Conservation (phyloP, 352 stramenopile genomes). For the Phytophthora constricta region DNA sequence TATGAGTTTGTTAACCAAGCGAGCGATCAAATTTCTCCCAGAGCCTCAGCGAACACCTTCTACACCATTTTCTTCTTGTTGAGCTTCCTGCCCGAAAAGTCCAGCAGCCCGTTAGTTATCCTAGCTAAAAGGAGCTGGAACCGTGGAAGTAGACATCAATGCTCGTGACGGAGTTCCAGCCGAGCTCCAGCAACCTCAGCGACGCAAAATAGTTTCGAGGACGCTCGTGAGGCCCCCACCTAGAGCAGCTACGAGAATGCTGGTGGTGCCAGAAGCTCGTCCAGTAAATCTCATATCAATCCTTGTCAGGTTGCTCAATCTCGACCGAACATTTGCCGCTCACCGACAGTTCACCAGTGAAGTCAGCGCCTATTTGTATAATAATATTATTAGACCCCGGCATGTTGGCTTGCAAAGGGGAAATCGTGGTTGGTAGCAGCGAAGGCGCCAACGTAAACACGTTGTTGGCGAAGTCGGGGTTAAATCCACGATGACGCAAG, state of each 20-base stretch:
- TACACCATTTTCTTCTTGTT: constrained; percentile 74
- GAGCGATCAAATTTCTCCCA: constrained; percentile 52
- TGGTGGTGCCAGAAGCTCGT: constrained; percentile 51
- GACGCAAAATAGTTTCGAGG: constrained; percentile 42
- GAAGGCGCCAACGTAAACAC: constrained; percentile 29
- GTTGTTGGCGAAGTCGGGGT: constrained; percentile 42
- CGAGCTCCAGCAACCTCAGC: constrained; percentile 38
- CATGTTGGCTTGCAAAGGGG: constrained; percentile 54
- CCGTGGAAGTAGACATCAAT: constrained; percentile 56
- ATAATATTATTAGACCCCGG: constrained; percentile 43
- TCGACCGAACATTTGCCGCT: constrained; percentile 50
- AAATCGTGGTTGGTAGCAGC: constrained; percentile 44
- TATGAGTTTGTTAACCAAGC: constrained; percentile 60
- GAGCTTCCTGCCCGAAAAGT: constrained; percentile 53
- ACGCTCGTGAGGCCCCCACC: constrained; percentile 38
- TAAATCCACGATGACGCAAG: constrained; percentile 31
- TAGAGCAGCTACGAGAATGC: constrained; percentile 48
- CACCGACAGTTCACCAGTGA: constrained; percentile 42
- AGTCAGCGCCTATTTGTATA: constrained; percentile 46
- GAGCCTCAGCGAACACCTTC: constrained; percentile 51
- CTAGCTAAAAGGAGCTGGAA: constrained; percentile 48
- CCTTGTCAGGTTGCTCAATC: constrained; percentile 58
- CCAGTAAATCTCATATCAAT: constrained; percentile 71
- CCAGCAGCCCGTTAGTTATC: constrained; percentile 56
- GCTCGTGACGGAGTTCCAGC: constrained; percentile 55